These are phyloP conservation scores for Dimargaris cristalligena DNA, from an alignment of 192 early-diverging fungal species.

Conservation along the genomic window DNA sequence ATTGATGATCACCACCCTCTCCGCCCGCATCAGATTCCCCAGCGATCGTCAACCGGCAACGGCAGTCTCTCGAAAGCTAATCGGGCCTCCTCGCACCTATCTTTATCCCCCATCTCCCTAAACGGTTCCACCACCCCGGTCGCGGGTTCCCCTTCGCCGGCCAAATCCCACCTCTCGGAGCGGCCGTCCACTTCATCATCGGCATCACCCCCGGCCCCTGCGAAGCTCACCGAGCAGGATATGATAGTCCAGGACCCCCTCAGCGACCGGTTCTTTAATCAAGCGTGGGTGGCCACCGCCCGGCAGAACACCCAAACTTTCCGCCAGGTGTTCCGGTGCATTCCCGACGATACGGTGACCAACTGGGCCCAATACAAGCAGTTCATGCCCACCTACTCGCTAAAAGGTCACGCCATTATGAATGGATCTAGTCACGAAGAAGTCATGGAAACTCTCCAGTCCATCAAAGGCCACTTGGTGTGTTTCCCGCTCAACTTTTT, in stretches of 20 bases:
- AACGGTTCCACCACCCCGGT: too few species aligned
- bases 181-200: not conserved
- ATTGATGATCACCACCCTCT: not conserved
- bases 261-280: conserved; percentile 34
- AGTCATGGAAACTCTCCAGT: conserved; percentile 19
- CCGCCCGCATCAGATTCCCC: not conserved
- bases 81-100: too few species aligned
- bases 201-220: not conserved
- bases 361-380: conserved; percentile 36
- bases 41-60: not conserved
- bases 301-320: conserved; percentile 47
- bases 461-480: conserved; percentile 27
- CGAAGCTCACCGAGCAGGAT: conserved; percentile 2
- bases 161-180: not conserved
- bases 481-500: conserved; percentile 29
- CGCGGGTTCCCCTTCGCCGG: not conserved
- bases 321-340: conserved; percentile 67
- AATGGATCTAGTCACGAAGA: conserved; percentile 13
- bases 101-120: too few species aligned
- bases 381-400: conserved; percentile 24
- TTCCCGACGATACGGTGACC: conserved; percentile 65
- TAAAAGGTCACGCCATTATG: conserved; percentile 22
- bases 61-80: not conserved
- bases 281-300: conserved; percentile 47
- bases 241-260: conserved; percentile 47